Conservation (phyloP, 768 basidiomycete genomes). For the Myochromella boudieri region DNA sequence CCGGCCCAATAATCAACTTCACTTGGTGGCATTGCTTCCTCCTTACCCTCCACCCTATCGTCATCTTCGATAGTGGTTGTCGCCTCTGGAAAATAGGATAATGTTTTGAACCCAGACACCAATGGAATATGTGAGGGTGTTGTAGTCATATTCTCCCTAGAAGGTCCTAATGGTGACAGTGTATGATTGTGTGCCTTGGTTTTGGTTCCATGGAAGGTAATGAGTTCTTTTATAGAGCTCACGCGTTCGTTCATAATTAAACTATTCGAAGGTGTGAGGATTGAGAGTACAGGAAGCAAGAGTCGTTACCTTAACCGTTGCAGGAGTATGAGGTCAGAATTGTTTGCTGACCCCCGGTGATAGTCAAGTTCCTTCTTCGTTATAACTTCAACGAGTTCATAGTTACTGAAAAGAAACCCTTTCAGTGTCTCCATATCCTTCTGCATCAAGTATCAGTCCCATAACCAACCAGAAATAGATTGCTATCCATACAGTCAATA, state of each 20-base stretch:
- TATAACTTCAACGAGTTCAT: conserved; percentile 23
- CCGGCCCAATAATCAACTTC: conserved; percentile 51
- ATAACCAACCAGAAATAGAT: not conserved
- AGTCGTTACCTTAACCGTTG: conserved; percentile 38
- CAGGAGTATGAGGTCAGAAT: conserved; percentile 40
- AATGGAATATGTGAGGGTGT: too few species aligned
- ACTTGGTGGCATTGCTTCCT: conserved; percentile 29
- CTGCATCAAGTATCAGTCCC: conserved; percentile 18
- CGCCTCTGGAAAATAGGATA: not conserved
- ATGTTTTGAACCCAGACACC: not conserved
- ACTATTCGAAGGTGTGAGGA: conserved; percentile 22
- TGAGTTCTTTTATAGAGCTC: conserved; percentile 32
- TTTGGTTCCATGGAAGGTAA: conserved; percentile 23
- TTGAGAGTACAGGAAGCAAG: not conserved
- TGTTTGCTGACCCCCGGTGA: conserved; percentile 17
- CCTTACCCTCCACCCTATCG: not conserved
- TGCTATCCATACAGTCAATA: conserved; percentile 22
- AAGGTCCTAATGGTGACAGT: not conserved
- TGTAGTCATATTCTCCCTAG: not conserved
- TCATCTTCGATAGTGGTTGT: not conserved
- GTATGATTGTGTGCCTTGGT: not conserved
- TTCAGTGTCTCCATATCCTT: conserved; percentile 28
- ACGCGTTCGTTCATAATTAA: conserved; percentile 37
- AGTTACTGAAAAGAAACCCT: conserved; percentile 27
- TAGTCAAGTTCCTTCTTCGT: conserved; percentile 17